Evolutionary conservation across 2,329 filamentous ascomycete species (phyloP), one percentile per base, ranked within the genome.

Genomic region (Rosellinia necatrix): DNA sequence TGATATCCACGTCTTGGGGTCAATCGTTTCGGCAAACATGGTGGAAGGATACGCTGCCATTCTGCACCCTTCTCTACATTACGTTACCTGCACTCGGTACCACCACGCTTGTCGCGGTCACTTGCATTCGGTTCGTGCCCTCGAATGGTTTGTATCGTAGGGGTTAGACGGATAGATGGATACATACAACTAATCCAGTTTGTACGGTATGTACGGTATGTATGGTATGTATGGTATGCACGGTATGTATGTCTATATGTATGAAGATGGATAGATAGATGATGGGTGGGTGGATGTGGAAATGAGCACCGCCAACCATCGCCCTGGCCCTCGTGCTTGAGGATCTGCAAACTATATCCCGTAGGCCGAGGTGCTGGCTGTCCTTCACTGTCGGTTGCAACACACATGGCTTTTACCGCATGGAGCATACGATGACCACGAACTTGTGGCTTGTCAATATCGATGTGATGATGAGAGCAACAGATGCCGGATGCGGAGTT

Each of bases 301-400:
- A 57, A 56, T 49, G 41, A 51, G 21, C 35, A 60, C 27, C 53
- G 46, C 46, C 25, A 58, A 58, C 53, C 50, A 40, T 49, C 44
- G 58, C 49, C 41, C 27, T 50, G 32, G 22, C 35, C 24, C 29
- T 51, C 35, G 40, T 30, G 22, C 42, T 32, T 27, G 43, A 53
- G 38, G 57, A 60, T 60, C 58, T 60, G 51, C 58, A 56, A 55
- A 55, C 55, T 17, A 34, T 46, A 58, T 43, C 24, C 32, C 15
- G 37, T 22, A 47, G 47, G 41, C 12, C 5, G n/a, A n/a, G n/a
- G n/a, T n/a, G n/a, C n/a, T n/a, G n/a, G n/a, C 8, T 32, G 43
- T 51, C 34, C 37, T 35, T 5, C 13, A 32, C 38, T 55, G 22
- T 32, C 29, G 10, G 15, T 42, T 38, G 34, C 32, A n/a, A 40